Conservation (phyloP, 2,329 filamentous ascomycete species). For the Penicillium sp. region DNA sequence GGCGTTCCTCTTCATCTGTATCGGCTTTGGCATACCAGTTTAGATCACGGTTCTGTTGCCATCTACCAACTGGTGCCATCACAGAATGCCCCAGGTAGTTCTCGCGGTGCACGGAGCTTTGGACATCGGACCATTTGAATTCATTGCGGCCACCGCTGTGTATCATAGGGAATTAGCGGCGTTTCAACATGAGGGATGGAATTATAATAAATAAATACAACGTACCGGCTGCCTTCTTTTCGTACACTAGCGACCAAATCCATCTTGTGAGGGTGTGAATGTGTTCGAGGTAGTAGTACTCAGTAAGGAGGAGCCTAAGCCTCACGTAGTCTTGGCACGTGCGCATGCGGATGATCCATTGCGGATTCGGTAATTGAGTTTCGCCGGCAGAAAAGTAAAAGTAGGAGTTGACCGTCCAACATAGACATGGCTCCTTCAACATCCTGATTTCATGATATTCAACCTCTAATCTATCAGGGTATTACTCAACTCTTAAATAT, state of each 20-base stretch:
- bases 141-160: conserved; percentile 76
- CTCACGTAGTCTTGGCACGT: background rate
- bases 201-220: background rate
- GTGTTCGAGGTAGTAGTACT: background rate
- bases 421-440: no score
- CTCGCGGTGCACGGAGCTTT: conserved; percentile 80
- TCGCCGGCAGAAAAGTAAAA: background rate
- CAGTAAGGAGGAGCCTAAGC: background rate
- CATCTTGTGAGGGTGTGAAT: conserved; percentile 53
- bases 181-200: background rate
- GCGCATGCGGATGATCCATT: background rate
- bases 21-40: conserved; percentile 61
- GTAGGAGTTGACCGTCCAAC: no score
- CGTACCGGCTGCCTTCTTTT: conserved; percentile 74
- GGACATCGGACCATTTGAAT: conserved; percentile 95
- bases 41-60: conserved; percentile 74
- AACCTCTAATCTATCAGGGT: no score
- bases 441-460: no score
- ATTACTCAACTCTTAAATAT: no score
- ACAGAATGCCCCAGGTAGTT: conserved; percentile 86
- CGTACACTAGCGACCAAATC: conserved; percentile 89
- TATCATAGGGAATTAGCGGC: conserved; percentile 9
- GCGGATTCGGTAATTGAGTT: background rate
- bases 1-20: conserved; percentile 47
- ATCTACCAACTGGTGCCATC: conserved; percentile 87